phyloP scores from a whole-genome alignment of 1,139 yeast species.

The Magnusiomyces paraingens region DNA sequence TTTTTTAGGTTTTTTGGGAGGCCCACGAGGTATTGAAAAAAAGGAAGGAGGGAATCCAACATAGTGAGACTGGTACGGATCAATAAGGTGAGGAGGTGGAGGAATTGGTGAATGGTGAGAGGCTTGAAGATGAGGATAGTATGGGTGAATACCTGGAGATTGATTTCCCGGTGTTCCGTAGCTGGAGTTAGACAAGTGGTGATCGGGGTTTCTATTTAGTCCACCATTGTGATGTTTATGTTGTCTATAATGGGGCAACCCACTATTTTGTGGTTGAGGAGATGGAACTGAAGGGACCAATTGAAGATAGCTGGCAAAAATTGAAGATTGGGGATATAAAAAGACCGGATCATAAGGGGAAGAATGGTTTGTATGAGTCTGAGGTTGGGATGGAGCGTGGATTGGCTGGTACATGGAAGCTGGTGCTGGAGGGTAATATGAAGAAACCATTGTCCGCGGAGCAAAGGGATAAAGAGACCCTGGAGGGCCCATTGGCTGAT shows the following conservation, averaged over 20 bases:
- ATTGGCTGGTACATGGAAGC: too few relatives aligned
- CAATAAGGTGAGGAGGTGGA: not conserved
- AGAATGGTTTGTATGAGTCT: not conserved
- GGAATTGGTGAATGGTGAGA: not conserved
- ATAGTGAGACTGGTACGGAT: not conserved
- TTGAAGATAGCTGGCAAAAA: constrained; percentile 15
- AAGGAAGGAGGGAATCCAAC: not conserved
- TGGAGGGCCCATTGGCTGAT: not conserved
- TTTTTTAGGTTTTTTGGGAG: constrained; percentile 33
- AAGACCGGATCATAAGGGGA: constrained; percentile 10
- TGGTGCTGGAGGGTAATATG: too few relatives aligned
- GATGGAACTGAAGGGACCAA: constrained; percentile 5
- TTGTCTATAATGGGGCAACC: not conserved
- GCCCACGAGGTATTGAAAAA: constrained; percentile 25
- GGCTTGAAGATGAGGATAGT: not conserved
- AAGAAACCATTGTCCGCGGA: not conserved
- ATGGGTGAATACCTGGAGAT: not conserved
- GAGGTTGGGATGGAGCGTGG: too few relatives aligned
- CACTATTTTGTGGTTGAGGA: not conserved
- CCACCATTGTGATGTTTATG: not conserved
- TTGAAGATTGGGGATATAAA: constrained; percentile 14
- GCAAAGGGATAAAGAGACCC: not conserved
- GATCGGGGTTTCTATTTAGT: not conserved
- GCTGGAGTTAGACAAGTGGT: not conserved
- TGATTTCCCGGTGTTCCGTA: too few relatives aligned